Evolutionary conservation across 768 basidiomycete species (phyloP).

Genomic region (Lentinula edodes): DNA sequence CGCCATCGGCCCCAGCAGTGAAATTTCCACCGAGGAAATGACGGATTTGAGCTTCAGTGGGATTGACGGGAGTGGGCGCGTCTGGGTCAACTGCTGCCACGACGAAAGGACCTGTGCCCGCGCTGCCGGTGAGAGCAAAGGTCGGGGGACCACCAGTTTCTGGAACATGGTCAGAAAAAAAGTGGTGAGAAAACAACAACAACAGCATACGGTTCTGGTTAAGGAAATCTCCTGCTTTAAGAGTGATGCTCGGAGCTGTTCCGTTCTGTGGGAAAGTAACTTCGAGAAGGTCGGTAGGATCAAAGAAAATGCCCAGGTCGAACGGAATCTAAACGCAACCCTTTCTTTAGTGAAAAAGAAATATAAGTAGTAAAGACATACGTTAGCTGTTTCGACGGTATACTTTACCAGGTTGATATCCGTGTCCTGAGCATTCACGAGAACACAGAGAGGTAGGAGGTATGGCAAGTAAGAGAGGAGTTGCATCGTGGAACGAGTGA

Average conservation of each 20-base stretch:
- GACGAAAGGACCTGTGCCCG: constrained; percentile 36
- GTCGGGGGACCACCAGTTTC: constrained; percentile 32
- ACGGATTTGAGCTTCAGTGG: constrained; percentile 36
- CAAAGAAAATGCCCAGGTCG: constrained; percentile 16
- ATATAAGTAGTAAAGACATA: not conserved
- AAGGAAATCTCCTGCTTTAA: constrained; percentile 19
- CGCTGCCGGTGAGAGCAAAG: constrained; percentile 20
- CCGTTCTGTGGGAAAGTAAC: constrained; percentile 19
- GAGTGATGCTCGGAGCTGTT: constrained; percentile 15
- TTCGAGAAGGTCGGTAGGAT: constrained; percentile 20
- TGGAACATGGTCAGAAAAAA: constrained; percentile 8
- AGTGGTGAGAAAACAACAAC: not conserved
- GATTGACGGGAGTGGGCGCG: constrained; percentile 43
- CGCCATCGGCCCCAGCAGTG: not conserved
- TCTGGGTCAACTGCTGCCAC: constrained; percentile 44
- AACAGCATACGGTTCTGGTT: constrained; percentile 5
- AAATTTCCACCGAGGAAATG: constrained; percentile 46
- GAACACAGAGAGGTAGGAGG: constrained; percentile 1
- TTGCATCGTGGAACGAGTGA: not conserved
- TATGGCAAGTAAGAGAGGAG: constrained; percentile 1
- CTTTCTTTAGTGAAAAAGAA: not conserved
- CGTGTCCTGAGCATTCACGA: not conserved
- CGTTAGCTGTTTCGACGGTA: not conserved
- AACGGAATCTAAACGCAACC: constrained; percentile 14
- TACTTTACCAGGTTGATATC: not conserved